Evolutionary conservation across 108 stramenopile genomes (phyloP).

Genomic region (Aurantiochytrium sp.): DNA sequence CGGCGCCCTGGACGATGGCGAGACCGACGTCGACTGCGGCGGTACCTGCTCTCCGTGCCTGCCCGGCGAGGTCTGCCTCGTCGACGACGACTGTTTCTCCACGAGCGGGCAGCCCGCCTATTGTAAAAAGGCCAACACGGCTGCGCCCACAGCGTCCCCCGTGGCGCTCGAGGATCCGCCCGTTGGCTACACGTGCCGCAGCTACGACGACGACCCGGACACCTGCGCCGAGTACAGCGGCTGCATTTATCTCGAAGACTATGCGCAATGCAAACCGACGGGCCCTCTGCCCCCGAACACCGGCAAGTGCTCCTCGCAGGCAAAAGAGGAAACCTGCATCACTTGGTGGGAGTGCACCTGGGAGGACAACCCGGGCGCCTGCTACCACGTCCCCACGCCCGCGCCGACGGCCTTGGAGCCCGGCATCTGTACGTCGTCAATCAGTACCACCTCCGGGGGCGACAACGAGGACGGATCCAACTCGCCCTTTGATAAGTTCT

Average conservation of each 20-base stretch:
- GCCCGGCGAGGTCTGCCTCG: not conserved
- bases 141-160: not conserved
- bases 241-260: slow-evolving; percentile 16
- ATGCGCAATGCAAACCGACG: not conserved
- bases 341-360: not conserved
- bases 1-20: slow-evolving; percentile 14
- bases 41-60: not conserved
- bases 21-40: slow-evolving; percentile 36
- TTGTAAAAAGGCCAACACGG: not conserved
- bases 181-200: not conserved
- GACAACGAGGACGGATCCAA: not conserved
- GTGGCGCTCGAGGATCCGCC: not conserved
- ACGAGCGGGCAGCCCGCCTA: not conserved
- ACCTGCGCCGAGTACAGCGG: not conserved
- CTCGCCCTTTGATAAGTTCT: not conserved
- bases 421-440: not conserved
- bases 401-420: not conserved
- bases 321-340: not conserved
- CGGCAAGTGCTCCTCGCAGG: not conserved
- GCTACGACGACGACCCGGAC: not conserved
- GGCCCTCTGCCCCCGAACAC: not conserved
- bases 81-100: not conserved
- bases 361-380: not conserved
- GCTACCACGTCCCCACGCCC: not conserved
- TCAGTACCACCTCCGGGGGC: not conserved